phyloP scores from a whole-genome alignment of 441 rosid genomes.

The Syzygium malaccense region DNA sequence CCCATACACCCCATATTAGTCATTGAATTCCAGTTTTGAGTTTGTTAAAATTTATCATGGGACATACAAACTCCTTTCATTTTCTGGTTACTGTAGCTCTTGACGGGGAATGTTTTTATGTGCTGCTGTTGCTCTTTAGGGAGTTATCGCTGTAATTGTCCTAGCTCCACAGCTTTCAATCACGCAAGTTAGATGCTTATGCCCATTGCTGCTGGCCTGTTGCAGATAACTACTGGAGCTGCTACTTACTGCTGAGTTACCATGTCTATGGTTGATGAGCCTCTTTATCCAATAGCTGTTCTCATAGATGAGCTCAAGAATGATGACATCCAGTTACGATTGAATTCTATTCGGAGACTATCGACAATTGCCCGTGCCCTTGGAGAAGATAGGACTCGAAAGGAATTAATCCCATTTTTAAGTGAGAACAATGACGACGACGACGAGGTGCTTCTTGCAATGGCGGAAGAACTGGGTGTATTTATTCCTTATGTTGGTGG shows the following conservation, averaged over 20 bases:
- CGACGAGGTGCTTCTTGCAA: constrained; percentile 96
- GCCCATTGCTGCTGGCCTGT: neutral
- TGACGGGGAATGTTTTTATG: neutral
- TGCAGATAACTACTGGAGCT: neutral
- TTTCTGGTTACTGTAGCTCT: neutral
- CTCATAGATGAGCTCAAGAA: constrained; percentile 94
- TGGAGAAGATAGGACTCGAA: constrained; percentile 91
- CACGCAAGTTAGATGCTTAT: neutral
- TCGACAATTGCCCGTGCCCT: constrained; percentile 95
- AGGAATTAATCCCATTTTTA: constrained; percentile 83
- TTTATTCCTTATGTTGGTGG: constrained; percentile 96
- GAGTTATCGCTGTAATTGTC: neutral
- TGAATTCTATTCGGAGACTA: constrained; percentile 81
- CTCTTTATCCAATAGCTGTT: constrained; percentile 87
- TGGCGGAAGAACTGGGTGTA: constrained; percentile 92
- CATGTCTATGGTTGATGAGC: constrained; percentile 86
- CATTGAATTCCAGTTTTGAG: neutral
- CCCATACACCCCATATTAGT: neutral
- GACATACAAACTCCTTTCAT: neutral
- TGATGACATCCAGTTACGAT: constrained; percentile 89
- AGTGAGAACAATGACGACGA: constrained; percentile 96
- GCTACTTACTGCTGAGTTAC: neutral
- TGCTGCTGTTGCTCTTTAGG: neutral
- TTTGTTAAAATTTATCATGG: neutral
- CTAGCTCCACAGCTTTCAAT: neutral